Conservation (phyloP, 2,329 filamentous ascomycete species). For the Sporothrix brasiliensis region DNA sequence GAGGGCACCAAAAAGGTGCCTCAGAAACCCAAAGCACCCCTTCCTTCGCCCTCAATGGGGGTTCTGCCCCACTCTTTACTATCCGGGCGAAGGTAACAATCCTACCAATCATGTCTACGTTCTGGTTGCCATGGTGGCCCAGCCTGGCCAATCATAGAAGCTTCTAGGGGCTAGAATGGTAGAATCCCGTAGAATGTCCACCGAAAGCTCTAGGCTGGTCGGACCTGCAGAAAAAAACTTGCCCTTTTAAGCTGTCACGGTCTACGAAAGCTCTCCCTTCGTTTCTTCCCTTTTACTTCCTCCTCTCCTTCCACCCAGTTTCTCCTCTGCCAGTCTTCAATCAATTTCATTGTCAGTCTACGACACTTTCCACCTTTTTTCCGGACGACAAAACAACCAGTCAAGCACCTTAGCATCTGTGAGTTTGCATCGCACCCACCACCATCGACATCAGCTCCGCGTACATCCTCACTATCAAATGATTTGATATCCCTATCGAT, state of each 20-base stretch:
- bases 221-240: slow-evolving; percentile 38
- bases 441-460: not conserved
- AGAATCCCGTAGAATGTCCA: slow-evolving; percentile 44
- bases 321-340: slow-evolving; percentile 22
- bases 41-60: not conserved
- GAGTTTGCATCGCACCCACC: not conserved
- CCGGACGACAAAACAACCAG: not conserved
- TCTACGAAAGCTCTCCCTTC: slow-evolving; percentile 36
- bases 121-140: slow-evolving; percentile 35
- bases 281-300: slow-evolving; percentile 22
- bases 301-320: slow-evolving; percentile 14
- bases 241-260: slow-evolving; percentile 41
- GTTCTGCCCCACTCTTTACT: slow-evolving; percentile 3
- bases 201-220: slow-evolving; percentile 38
- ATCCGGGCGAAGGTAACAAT: not conserved
- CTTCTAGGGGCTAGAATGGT: slow-evolving; percentile 39
- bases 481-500: not conserved
- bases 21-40: not conserved
- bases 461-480: not conserved
- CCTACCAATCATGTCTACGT: slow-evolving; percentile 31
- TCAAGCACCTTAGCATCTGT: not conserved
- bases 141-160: slow-evolving; percentile 38
- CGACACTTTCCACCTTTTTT: not conserved
- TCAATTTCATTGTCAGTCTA: slow-evolving; percentile 14
- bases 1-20: not conserved